phyloP scores from a whole-genome alignment of 768 basidiomycete species.

The Tubosaeta brunneosetosa region DNA sequence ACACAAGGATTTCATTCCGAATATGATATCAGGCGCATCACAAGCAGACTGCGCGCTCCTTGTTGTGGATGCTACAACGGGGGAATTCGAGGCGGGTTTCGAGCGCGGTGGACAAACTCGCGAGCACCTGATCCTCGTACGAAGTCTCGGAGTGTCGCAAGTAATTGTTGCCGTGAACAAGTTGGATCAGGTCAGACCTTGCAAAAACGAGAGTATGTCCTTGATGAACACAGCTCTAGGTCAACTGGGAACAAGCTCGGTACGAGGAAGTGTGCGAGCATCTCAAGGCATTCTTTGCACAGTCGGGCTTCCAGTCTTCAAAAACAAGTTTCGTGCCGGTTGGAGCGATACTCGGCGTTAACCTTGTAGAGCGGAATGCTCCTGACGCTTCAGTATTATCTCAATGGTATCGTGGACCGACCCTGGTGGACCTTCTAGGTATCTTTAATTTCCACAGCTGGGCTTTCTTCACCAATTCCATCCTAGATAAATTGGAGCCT shows the following conservation, averaged over 20 bases:
- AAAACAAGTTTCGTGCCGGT: constrained; percentile 87
- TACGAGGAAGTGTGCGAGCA: constrained; percentile 79
- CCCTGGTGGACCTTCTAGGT: constrained; percentile 83
- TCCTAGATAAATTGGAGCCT: constrained; percentile 71
- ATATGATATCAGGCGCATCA: constrained; percentile 98
- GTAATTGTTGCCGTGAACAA: constrained; percentile 94
- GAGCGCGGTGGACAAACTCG: constrained; percentile 92
- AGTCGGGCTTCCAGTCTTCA: constrained; percentile 78
- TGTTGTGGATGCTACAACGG: constrained; percentile 84
- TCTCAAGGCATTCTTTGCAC: constrained; percentile 75
- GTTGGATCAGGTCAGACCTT: constrained; percentile 69
- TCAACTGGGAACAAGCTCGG: constrained; percentile 78
- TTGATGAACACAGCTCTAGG: constrained; percentile 42
- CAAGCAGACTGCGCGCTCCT: constrained; percentile 95
- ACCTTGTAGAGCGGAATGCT: constrained; percentile 54
- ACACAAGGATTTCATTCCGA: constrained; percentile 96
- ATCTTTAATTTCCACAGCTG: constrained; percentile 1
- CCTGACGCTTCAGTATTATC: constrained; percentile 45
- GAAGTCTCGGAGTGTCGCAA: constrained; percentile 89
- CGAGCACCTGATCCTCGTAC: constrained; percentile 87
- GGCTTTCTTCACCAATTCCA: not conserved
- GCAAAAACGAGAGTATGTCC: not conserved
- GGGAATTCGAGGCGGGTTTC: constrained; percentile 96
- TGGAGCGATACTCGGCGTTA: constrained; percentile 86
- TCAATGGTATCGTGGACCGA: constrained; percentile 83